Percentiles rank a stretch among this genome's conserved stretches.
phyloP scores from a whole-genome alignment of 2,329 filamentous ascomycete species.

The Sclerotinia minor region DNA sequence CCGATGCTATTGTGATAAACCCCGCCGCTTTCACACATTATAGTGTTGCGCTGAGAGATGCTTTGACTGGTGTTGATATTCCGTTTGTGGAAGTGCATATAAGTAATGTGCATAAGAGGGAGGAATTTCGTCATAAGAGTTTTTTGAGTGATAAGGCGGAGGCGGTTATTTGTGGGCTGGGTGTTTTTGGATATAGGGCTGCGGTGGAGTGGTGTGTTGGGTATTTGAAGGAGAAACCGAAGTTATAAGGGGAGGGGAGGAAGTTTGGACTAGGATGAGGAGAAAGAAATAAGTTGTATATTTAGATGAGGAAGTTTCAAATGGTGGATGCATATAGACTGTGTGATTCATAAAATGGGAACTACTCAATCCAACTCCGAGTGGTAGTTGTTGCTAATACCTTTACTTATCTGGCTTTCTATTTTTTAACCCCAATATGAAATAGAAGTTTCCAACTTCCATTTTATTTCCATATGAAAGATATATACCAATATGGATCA shows the following conservation, averaged over 20 bases:
- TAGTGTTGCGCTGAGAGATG: constrained; percentile 73
- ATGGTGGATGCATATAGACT: rapidly evolving
- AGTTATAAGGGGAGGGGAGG: constrained; percentile 22
- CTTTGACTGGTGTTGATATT: constrained; percentile 65
- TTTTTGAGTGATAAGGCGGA: constrained; percentile 75
- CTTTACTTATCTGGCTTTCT: too few relatives aligned
- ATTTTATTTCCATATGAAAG: not conserved
- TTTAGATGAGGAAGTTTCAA: too few relatives aligned
- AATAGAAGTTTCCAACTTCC: not conserved
- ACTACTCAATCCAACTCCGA: not conserved
- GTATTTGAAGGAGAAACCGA: constrained; percentile 48
- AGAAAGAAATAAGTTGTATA: not conserved
- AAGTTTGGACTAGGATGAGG: not conserved
- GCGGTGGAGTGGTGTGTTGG: constrained; percentile 55
- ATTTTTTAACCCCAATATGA: not conserved
- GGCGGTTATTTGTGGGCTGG: constrained; percentile 71
- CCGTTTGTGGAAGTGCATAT: constrained; percentile 80
- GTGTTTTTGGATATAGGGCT: constrained; percentile 60
- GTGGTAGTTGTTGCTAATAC: not conserved
- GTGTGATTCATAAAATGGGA: not conserved
- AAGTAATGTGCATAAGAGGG: constrained; percentile 71
- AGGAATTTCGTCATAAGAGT: constrained; percentile 67
- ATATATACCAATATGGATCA: too few relatives aligned
- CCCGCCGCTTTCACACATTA: constrained; percentile 75
- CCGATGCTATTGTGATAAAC: constrained; percentile 73